phyloP scores from a whole-genome alignment of 2,329 filamentous ascomycete genomes.

The Fusarium oxysporum region DNA sequence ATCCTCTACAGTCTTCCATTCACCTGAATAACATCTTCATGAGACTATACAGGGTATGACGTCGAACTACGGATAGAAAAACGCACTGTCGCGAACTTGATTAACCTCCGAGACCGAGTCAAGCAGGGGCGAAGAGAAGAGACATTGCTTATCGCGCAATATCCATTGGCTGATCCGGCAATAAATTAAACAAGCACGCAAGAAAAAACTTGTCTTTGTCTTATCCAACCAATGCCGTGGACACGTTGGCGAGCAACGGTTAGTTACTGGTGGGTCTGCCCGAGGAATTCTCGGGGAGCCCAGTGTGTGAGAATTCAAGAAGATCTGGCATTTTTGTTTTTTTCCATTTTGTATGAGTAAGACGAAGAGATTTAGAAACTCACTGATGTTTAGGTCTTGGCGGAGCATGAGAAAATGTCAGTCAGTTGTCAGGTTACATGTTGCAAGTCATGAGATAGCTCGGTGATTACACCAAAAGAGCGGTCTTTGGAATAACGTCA shows the following conservation, averaged over 20 bases:
- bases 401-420: constrained; percentile 4
- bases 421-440: constrained; percentile 22
- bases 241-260: constrained; percentile 41
- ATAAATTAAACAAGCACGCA: constrained; percentile 26
- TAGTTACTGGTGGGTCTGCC: constrained; percentile 43
- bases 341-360: constrained; percentile 7
- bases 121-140: background rate
- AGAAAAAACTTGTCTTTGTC: constrained; percentile 24
- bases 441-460: background rate
- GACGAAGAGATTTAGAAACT: constrained; percentile 18
- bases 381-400: constrained; percentile 18
- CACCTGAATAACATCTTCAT: background rate
- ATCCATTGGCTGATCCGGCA: constrained; percentile 28
- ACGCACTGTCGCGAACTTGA: constrained; percentile 3
- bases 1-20: background rate
- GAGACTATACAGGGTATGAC: constrained; percentile 6
- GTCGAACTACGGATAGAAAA: background rate
- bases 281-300: constrained; percentile 41
- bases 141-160: constrained; percentile 28
- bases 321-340: constrained; percentile 36
- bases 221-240: constrained; percentile 36
- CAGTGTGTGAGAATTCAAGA: constrained; percentile 14
- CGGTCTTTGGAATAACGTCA: constrained; percentile 28
- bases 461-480: constrained; percentile 7
- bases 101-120: constrained; percentile 23